Evolutionary conservation across 345 rosid species (phyloP).

Genomic region (Melaleuca quinquenervia): DNA sequence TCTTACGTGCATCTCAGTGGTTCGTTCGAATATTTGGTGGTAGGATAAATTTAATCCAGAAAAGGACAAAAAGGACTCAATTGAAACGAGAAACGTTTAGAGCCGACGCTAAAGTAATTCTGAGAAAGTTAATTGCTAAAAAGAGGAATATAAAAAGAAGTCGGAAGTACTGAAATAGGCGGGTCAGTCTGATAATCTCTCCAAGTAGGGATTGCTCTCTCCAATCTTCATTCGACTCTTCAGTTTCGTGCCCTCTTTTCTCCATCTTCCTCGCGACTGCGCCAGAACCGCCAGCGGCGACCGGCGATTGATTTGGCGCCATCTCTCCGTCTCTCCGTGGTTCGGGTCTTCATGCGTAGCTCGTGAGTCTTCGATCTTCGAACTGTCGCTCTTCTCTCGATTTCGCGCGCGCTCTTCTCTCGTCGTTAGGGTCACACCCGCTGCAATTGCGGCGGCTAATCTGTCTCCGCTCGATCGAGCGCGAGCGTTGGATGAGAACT

Average conservation of each 20-base stretch:
- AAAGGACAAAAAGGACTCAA: background rate
- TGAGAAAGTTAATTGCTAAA: background rate
- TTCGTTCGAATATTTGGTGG: background rate
- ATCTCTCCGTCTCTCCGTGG: background rate
- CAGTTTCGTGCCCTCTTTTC: background rate
- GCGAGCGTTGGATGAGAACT: background rate
- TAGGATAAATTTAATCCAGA: background rate
- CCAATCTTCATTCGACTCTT: background rate
- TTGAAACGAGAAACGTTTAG: background rate
- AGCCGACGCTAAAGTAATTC: background rate
- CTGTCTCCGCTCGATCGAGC: background rate
- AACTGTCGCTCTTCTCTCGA: background rate
- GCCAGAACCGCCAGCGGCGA: background rate
- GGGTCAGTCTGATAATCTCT: background rate
- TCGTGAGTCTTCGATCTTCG: background rate
- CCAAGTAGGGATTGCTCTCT: background rate
- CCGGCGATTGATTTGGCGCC: background rate
- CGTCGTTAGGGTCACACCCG: background rate
- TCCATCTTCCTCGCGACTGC: background rate
- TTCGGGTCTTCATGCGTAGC: background rate
- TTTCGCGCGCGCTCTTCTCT: background rate
- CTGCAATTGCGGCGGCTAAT: background rate
- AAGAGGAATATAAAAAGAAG: background rate
- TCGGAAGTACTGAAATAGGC: background rate
- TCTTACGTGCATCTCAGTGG: no score